Base-by-base conservation (phyloP, 2,329 filamentous ascomycete genomes). In the Leptographium lundbergii region DNA sequence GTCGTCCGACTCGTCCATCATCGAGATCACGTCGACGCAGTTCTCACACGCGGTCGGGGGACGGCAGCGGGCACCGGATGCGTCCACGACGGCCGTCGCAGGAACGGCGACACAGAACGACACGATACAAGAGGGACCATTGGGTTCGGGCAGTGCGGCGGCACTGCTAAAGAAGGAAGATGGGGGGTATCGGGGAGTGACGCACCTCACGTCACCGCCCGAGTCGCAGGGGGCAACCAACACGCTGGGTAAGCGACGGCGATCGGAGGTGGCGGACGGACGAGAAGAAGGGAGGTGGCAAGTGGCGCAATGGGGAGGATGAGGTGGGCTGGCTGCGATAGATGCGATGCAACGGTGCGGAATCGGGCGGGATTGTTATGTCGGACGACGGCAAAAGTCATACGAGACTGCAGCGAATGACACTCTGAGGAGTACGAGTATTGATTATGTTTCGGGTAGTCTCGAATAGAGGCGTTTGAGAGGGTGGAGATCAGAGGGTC, bases 11-110 rank as follows among this genome's bases (percentile, higher is more conserved):
- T 61, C 61, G 47, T 62, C 61, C 19, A 45, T 62, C 25, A 52
- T 62, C 10, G 61, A 62, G 34, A 62, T 62, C 25, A 59, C 61
- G 1, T 45, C 59, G 10, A 45, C 54, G 4, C 61, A 62, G 39
- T 62, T 62, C 24, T 57, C 54, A 17, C 55, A 55, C 11, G 54
- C 57, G 3, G 53, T 52, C 5, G 50, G 19, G 13, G 47, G 42
- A 9, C 48, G 47, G 19, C 54, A 34, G n/a, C 19, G 6, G 14
- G 42, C 47, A 36, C 9, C 19, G 14, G 32, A 36, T 11, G 25
- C 29, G 11, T 17, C 36, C 9, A 14, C 39, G 52, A 6, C 50
- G 25, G 32, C 24, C 29, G 25, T 32, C n/a, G 9, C 56, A 29
- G 27, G 29, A 7, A 39, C 36, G 6, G 5, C 54, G 32, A 24